Evolutionary conservation across 257 asterid genomes (phyloP).

Genomic region (Haberlea rhodopensis): DNA sequence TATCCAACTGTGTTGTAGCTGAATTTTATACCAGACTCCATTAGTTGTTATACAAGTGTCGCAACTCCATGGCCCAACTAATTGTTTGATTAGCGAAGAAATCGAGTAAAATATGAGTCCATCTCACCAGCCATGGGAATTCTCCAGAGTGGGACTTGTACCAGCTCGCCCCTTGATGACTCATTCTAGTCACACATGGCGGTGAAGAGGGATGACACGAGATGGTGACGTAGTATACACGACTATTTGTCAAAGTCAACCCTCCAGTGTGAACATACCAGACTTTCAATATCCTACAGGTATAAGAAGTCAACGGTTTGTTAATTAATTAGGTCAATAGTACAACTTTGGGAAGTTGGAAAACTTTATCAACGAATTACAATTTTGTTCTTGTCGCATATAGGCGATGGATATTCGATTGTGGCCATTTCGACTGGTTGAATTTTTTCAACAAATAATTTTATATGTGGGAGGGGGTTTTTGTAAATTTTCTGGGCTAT

Average conservation of each 20-base stretch:
- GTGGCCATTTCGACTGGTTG: neutral
- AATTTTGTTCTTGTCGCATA: neutral
- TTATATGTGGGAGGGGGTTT: no score
- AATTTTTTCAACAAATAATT: no score
- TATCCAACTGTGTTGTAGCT: neutral
- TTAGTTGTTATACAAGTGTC: neutral
- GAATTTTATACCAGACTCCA: neutral
- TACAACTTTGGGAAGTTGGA: neutral
- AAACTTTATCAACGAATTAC: neutral
- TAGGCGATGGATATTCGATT: neutral
- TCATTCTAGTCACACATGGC: neutral
- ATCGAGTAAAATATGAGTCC: neutral
- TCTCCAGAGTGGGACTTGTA: no score
- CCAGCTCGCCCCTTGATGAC: neutral
- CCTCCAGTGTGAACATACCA: neutral
- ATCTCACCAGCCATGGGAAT: neutral
- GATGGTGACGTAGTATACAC: neutral
- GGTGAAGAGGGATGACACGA: neutral
- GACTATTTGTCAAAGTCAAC: neutral
- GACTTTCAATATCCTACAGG: neutral
- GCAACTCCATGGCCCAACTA: neutral
- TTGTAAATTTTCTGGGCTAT: no score
- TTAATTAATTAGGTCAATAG: neutral
- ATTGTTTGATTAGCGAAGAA: no score
- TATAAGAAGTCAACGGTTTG: neutral